Evolutionary conservation across 805 yeast genomes (phyloP).

Genomic region (Hanseniaspora hatyaiensis): DNA sequence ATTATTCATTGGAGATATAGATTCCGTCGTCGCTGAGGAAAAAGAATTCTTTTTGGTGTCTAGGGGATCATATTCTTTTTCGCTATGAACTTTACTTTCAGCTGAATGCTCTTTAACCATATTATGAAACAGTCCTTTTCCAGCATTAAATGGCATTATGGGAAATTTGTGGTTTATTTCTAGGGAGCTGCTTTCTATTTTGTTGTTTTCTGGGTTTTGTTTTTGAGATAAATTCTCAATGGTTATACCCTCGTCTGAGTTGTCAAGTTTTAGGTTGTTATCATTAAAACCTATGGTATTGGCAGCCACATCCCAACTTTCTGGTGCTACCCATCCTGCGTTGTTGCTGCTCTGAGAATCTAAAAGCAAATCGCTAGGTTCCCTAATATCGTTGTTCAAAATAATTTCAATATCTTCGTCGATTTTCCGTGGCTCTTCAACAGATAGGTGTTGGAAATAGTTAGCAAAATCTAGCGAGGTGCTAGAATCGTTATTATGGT

Average conservation of each 20-base stretch:
- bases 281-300: too few species aligned
- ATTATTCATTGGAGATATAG: constrained; percentile 6
- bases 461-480: background rate
- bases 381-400: background rate
- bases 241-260: too few species aligned
- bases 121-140: background rate
- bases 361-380: background rate
- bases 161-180: too few species aligned
- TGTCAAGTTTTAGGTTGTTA: too few species aligned
- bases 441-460: background rate
- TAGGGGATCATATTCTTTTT: background rate
- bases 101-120: background rate
- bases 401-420: background rate
- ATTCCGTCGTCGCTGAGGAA: background rate
- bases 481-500: background rate
- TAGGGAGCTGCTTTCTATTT: too few species aligned
- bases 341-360: background rate
- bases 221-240: background rate
- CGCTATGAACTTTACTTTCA: background rate
- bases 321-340: constrained; percentile 13
- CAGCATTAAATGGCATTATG: background rate
- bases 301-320: constrained; percentile 18
- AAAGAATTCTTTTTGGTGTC: constrained; percentile 7
- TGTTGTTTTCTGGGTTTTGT: background rate
- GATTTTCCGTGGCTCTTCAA: background rate